A percentile compares a stretch with the other conserved stretches of the same genome.
These are phyloP conservation scores for Mucor irregularis DNA, from an alignment of 371 early-diverging fungal species.

Conservation along the genomic window DNA sequence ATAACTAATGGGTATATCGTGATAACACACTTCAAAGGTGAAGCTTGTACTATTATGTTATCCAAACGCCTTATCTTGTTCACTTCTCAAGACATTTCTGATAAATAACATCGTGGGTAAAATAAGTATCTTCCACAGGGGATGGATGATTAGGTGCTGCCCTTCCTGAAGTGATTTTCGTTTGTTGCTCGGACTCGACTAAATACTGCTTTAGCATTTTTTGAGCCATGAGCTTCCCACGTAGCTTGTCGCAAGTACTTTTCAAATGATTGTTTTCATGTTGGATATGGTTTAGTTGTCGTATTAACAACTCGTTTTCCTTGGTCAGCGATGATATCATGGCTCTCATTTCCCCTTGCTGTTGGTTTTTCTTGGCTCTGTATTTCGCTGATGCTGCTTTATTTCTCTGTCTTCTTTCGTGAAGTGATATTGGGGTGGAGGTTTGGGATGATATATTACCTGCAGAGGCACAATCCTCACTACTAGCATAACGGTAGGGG, in stretches of 20 bases:
- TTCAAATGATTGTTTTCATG: slow-evolving; percentile 52
- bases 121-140: no score
- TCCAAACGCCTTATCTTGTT: no score
- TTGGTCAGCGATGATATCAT: slow-evolving; percentile 47
- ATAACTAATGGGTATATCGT: no score
- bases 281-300: slow-evolving; percentile 51
- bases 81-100: no score
- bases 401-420: slow-evolving; percentile 59
- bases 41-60: no score
- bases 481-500: background rate
- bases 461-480: background rate
- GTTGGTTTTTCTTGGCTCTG: slow-evolving; percentile 62
- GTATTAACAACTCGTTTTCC: slow-evolving; percentile 48
- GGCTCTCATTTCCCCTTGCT: slow-evolving; percentile 58
- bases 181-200: slow-evolving; percentile 5
- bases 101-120: no score
- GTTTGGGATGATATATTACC: slow-evolving; percentile 2
- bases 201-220: slow-evolving; percentile 51
- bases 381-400: slow-evolving; percentile 69
- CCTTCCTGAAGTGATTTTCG: no score
- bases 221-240: slow-evolving; percentile 56
- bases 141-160: background rate
- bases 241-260: slow-evolving; percentile 49
- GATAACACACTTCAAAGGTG: no score
- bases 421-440: slow-evolving; percentile 41